Evolutionary conservation across 148 eudicot genomes (phyloP), one percentile per base, ranked within the genome.

Genomic region (Vaccinium vitisidaea): DNA sequence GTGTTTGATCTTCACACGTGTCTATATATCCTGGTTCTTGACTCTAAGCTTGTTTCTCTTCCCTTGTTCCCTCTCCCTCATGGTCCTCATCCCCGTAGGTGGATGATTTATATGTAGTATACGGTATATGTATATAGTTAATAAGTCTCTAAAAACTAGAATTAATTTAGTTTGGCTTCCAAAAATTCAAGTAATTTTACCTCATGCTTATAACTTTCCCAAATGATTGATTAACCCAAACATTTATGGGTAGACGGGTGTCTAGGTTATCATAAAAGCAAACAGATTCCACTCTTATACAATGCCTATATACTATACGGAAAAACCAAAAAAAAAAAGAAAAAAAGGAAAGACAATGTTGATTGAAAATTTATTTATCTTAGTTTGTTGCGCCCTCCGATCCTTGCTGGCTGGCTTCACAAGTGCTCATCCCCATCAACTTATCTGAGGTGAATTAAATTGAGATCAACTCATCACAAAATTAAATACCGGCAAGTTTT

Each of bases 351-450:
- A 65, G 71, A 23, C 71, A 23, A 23, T 21, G 5, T 27, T 65
- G 71, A 23, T 65, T 23, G 1, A 23, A 65, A 21, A 2, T 65
- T 65, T 9, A 9, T 65, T 23, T 65, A 4, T 43, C 46, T 43
- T 43, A 43, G 46, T 43, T 43, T 43, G 46, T 43, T 4, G 5
- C 71, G 25, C 32, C 13, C 69, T 13, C 13, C 14, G 30, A 23
- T 65, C 23, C 70, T 63, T 63, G 70, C 30, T 63, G 14, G 13
- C 70, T 9, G 12, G 30, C 70, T 63, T 63, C 30, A n/a, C 70
- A 9, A 13, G 70, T 27, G 74, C 10, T 69, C 74, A 27, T 69
- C 74, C 54, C 74, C 74, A 69, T 69, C 74, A 69, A 69, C 74
- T 69, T 27, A 69, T 69, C 74, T 69, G 74, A 30, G 13, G 39